Evolutionary conservation across 192 early-diverging fungal species (phyloP).

Genomic region (Bifiguratus adelaidae): DNA sequence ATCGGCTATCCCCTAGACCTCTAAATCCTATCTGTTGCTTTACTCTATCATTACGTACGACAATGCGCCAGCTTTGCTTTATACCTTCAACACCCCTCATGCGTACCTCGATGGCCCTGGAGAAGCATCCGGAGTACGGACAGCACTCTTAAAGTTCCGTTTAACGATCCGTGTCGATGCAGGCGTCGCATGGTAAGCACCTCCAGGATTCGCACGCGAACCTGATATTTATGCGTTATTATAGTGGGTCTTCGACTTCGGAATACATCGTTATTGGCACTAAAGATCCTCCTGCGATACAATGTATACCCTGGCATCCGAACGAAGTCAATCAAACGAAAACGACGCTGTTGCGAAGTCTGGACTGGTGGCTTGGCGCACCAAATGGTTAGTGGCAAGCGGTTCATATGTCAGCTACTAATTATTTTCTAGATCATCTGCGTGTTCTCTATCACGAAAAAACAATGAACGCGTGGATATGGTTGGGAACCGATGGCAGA

Average conservation of each 20-base stretch:
- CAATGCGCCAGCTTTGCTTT: constrained; percentile 34
- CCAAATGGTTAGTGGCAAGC: no score
- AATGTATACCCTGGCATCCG: constrained; percentile 59
- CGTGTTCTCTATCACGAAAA: no score
- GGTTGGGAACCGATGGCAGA: constrained; percentile 45
- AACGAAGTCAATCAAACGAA: constrained; percentile 47
- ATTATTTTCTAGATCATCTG: no score
- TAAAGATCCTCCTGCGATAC: constrained; percentile 51
- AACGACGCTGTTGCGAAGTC: constrained; percentile 35
- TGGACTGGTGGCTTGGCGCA: no score
- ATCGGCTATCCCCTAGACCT: constrained; percentile 26
- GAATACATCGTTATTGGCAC: constrained; percentile 62
- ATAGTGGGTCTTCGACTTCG: constrained; percentile 50
- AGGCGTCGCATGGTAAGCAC: constrained; percentile 49
- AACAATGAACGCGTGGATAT: constrained; percentile 36
- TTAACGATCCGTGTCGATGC: constrained; percentile 73
- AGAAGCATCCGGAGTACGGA: constrained; percentile 46
- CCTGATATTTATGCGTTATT: not conserved
- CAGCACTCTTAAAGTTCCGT: constrained; percentile 47
- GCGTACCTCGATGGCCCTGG: constrained; percentile 57
- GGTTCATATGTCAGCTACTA: no score
- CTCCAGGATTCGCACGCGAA: not conserved
- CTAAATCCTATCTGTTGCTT: constrained; percentile 58
- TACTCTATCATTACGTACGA: constrained; percentile 48
- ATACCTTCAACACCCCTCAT: constrained; percentile 45